Base-by-base conservation (phyloP, 2,329 filamentous ascomycete species). In the Botryotinia narcissicola region DNA sequence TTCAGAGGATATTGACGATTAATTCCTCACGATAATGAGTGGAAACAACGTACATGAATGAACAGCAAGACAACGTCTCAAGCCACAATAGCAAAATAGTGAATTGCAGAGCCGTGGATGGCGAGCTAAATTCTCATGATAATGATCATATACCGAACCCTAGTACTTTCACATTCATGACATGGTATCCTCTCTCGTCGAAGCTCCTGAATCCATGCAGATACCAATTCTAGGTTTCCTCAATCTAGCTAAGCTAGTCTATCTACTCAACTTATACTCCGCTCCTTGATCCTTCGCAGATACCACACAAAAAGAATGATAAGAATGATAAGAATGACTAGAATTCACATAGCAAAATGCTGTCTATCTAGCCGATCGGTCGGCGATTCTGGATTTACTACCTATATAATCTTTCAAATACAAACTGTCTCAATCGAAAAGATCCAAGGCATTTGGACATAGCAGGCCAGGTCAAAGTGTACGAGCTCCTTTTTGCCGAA, bases 231-330 rank as follows among this genome's bases (percentile, higher is more conserved):
- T 25, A 51, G 25, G 25, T 5, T n/a, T n/a, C 14, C 48, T n/a
- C 2, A 12, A n/a, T 54, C 48, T 16, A 54, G 25, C 25, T 54
- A n/a, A n/a, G 25, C 22, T 10, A 16, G 25, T n/a, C 25, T 16
- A 1, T 54, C 10, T 54, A n/a, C 12, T 54, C 5, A 54, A 54
- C 16, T 54, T 54, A 54, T 54, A 54, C 5, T 0, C 0, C 16
- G 10, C 12, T n/a, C 25, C 4, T n/a, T 16, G 1, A 3, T 4
- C 0, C 4, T n/a, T 16, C 1, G 0, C 12, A 16, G 3, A 16
- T 2, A 1, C 5, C 25, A 3, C 4, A 1, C 2, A 54, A 16
- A 54, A 4, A n/a, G 5, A 54, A 54, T 54, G 25, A n/a, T n/a
- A n/a, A n/a, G n/a, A n/a, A n/a, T n/a, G n/a, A n/a, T 16, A 54